Conservation (phyloP, 2,329 filamentous ascomycete species). For the Epicoccum nigrum region DNA sequence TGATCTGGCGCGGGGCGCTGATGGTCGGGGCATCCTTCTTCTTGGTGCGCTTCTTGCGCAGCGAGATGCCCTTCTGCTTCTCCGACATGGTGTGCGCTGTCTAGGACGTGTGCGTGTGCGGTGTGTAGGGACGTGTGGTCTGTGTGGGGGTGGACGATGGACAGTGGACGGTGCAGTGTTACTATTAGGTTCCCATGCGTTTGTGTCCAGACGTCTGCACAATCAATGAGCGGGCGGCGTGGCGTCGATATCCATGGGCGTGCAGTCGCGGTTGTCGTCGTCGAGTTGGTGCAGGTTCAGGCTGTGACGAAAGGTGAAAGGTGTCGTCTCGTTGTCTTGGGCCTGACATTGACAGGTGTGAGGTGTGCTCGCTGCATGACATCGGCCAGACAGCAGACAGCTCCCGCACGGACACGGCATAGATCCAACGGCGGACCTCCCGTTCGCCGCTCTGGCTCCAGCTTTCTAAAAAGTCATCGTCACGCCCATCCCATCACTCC, state of each 20-base stretch:
- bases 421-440: background rate
- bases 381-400: slow-evolving; percentile 2
- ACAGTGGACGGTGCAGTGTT: no score
- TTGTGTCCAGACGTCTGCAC: no score
- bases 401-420: slow-evolving; percentile 6
- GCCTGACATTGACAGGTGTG: background rate
- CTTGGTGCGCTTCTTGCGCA: slow-evolving; percentile 67
- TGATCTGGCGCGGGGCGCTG: slow-evolving; percentile 64
- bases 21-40: slow-evolving; percentile 60
- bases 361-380: slow-evolving; percentile 2
- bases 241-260: background rate
- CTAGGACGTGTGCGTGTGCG: no score
- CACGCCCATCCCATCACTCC: background rate
- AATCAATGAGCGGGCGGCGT: no score
- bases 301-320: no score
- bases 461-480: slow-evolving; percentile 8
- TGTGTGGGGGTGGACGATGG: background rate
- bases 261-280: background rate
- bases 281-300: no score
- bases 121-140: background rate
- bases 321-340: background rate
- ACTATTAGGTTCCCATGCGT: no score
- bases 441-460: background rate
- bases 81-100: slow-evolving; percentile 59
- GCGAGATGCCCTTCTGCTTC: slow-evolving; percentile 62